These are phyloP conservation scores for Syzygium aromaticum DNA, from an alignment of 345 rosid species.

Conservation along the genomic window DNA sequence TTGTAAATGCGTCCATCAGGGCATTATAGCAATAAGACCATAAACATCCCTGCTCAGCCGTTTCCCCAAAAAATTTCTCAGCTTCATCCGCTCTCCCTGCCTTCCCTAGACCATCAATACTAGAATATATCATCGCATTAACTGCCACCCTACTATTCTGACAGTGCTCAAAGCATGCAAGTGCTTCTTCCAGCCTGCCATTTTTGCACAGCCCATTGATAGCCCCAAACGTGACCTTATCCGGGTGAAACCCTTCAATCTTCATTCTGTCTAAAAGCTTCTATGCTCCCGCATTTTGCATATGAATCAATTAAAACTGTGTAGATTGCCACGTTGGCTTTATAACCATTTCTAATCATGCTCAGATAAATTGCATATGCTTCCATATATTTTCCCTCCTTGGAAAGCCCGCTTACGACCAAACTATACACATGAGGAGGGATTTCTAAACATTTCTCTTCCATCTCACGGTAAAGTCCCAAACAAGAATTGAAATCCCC, in stretches of 20 bases:
- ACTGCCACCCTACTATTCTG: slow-evolving; percentile 37
- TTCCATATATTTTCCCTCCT: slow-evolving; percentile 54
- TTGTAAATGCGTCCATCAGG: slow-evolving; percentile 60
- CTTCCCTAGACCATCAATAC: slow-evolving; percentile 82
- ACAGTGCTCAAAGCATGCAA: slow-evolving; percentile 40
- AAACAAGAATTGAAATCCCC: slow-evolving; percentile 60
- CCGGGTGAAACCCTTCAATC: slow-evolving; percentile 51
- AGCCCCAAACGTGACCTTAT: slow-evolving; percentile 68
- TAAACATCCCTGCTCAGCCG: slow-evolving; percentile 48
- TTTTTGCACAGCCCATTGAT: slow-evolving; percentile 71
- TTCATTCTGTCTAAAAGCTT: slow-evolving; percentile 76
- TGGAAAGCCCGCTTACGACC: slow-evolving; percentile 73
- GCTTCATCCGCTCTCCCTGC: slow-evolving; percentile 71
- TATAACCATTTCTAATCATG: slow-evolving; percentile 47
- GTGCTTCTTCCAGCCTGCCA: slow-evolving; percentile 70
- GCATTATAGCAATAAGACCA: slow-evolving; percentile 74
- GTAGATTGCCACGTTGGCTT: slow-evolving; percentile 65
- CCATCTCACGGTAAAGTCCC: slow-evolving; percentile 72
- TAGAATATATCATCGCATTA: slow-evolving; percentile 64
- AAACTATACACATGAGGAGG: slow-evolving; percentile 66
- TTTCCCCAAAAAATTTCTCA: slow-evolving; percentile 59
- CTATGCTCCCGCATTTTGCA: slow-evolving; percentile 58
- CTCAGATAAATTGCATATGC: slow-evolving; percentile 54
- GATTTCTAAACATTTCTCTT: slow-evolving; percentile 56
- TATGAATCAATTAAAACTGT: slow-evolving; percentile 70